phyloP scores from a whole-genome alignment of 768 basidiomycete genomes.

The Rhodotorula toruloides region DNA sequence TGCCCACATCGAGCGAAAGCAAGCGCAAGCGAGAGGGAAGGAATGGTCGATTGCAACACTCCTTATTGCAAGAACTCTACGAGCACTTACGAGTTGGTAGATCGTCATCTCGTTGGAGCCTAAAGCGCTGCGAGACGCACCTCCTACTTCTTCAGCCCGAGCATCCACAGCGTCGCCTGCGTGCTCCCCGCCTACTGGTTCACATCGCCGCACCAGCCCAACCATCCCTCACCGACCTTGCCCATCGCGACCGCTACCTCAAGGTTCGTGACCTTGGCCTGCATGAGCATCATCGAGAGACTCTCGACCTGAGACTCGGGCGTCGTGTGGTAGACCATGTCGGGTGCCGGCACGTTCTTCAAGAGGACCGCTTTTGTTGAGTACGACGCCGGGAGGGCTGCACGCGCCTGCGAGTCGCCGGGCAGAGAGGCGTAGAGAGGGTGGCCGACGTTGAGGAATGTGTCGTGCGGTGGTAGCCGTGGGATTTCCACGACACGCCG shows the following conservation, averaged over 20 bases:
- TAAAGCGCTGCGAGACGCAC: not conserved
- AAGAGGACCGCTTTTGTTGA: conserved; percentile 8
- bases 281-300: not conserved
- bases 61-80: no score
- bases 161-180: not conserved
- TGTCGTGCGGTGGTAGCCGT: conserved; percentile 13
- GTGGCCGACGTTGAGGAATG: conserved; percentile 5
- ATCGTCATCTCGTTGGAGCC: no score
- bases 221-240: conserved; percentile 7
- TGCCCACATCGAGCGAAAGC: no score
- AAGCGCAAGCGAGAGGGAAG: no score
- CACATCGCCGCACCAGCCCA: conserved; percentile 8
- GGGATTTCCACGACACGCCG: not conserved
- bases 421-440: not conserved
- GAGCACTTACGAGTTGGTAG: no score
- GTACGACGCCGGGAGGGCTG: not conserved
- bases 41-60: no score
- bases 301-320: not conserved
- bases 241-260: conserved; percentile 9
- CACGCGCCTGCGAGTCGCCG: not conserved
- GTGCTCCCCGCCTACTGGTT: conserved; percentile 10
- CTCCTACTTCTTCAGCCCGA: conserved; percentile 6
- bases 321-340: conserved; percentile 1
- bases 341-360: not conserved
- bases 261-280: not conserved